Evolutionary conservation across 1,139 yeast genomes (phyloP).

Genomic region (Diutina sp.): DNA sequence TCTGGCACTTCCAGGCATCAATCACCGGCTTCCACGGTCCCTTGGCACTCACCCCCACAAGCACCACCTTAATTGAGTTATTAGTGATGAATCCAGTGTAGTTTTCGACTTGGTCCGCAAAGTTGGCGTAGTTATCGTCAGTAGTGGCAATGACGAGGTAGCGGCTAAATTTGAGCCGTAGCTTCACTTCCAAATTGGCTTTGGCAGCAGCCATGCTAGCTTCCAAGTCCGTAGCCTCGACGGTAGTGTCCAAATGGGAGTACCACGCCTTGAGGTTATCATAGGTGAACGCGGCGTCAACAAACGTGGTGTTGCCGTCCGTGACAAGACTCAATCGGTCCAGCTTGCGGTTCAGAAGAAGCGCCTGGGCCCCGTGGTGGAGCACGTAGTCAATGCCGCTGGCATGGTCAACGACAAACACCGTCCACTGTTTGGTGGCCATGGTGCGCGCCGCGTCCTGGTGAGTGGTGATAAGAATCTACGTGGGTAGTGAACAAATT

Average conservation of each 20-base stretch:
- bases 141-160: neutral
- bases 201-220: neutral
- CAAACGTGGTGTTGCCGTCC: neutral
- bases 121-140: neutral
- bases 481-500: too few species aligned
- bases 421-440: constrained; percentile 1
- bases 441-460: neutral
- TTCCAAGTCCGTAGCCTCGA: neutral
- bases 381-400: neutral
- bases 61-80: neutral
- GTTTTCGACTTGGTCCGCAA: neutral
- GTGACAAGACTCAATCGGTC: neutral
- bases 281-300: neutral
- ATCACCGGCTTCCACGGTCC: neutral
- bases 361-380: neutral
- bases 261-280: neutral
- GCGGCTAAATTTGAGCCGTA: neutral
- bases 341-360: neutral
- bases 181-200: neutral
- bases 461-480: neutral
- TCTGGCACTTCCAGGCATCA: neutral
- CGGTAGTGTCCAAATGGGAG: neutral
- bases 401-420: neutral
- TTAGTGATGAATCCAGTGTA: neutral
- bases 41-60: neutral